Percentiles rank a stretch among this genome's conserved stretches.
phyloP scores from a whole-genome alignment of 352 stramenopile genomes.

The Phytopythium boreale region DNA sequence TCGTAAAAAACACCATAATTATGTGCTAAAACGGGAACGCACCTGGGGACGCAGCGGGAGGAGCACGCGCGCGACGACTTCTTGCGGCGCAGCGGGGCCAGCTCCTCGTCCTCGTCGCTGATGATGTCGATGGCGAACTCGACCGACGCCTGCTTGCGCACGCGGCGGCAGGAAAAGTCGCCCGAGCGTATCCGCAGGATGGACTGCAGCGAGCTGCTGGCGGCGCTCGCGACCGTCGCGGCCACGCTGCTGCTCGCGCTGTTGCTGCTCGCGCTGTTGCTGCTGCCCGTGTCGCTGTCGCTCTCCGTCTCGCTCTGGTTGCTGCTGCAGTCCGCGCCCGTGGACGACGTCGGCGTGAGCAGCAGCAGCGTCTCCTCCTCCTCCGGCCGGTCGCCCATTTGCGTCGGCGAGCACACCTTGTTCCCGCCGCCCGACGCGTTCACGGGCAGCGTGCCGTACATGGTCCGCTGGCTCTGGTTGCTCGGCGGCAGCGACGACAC shows the following conservation, averaged over 20 bases:
- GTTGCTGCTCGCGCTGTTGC: conserved; percentile 30
- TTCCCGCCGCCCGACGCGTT: neutral
- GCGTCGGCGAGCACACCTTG: conserved; percentile 10
- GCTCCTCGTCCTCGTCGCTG: conserved; percentile 36
- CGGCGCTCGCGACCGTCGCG: conserved; percentile 18
- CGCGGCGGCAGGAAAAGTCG: conserved; percentile 29
- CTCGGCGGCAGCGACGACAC: conserved; percentile 6
- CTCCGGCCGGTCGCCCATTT: conserved; percentile 4
- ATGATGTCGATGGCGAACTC: conserved; percentile 60
- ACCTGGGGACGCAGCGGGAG: conserved; percentile 58
- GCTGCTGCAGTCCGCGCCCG: conserved; percentile 12
- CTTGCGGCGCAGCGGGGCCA: conserved; percentile 22
- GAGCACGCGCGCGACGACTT: conserved; percentile 23
- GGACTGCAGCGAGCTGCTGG: conserved; percentile 40
- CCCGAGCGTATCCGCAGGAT: conserved; percentile 57
- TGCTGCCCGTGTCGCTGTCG: conserved; percentile 58
- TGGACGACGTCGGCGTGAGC: conserved; percentile 13
- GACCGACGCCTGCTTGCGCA: conserved; percentile 66
- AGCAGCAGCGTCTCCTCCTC: conserved; percentile 19
- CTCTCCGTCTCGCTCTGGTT: conserved; percentile 80
- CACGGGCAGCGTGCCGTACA: conserved; percentile 40
- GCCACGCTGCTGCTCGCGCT: conserved; percentile 3
- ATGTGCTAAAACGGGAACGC: conserved; percentile 1
- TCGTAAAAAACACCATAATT: neutral
- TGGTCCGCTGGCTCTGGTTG: conserved; percentile 7